These are phyloP conservation scores for Mortierella sp. DNA, from an alignment of 371 early-diverging fungal genomes.

Conservation along the genomic window DNA sequence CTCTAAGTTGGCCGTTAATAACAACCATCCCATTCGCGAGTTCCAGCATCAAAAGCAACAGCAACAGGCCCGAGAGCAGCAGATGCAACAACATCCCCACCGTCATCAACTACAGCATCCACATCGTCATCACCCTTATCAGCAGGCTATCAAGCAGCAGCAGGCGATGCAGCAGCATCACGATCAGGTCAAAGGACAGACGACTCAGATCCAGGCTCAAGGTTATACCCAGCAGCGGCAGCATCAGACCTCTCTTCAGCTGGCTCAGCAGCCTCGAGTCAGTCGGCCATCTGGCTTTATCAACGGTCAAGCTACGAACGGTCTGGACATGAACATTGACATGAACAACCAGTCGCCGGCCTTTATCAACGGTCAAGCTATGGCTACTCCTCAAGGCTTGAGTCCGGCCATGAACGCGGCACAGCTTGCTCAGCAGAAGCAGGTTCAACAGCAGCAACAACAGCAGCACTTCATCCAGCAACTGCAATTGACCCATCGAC, in stretches of 20 bases:
- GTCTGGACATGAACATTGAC: slow-evolving; percentile 31
- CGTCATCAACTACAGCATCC: too few species aligned
- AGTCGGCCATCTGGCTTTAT: slow-evolving; percentile 20
- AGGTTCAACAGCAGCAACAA: slow-evolving; percentile 29
- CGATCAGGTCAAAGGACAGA: too few species aligned
- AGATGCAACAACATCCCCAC: too few species aligned
- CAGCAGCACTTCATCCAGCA: too few species aligned
- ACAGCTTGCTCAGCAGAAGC: slow-evolving; percentile 36
- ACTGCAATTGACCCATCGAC: slow-evolving; percentile 37
- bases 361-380: slow-evolving; percentile 11
- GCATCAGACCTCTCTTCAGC: slow-evolving; percentile 44
- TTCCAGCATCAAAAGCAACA: slow-evolving; percentile 26
- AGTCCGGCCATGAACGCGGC: slow-evolving; percentile 23
- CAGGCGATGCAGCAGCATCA: too few species aligned
- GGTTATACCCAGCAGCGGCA: slow-evolving; percentile 18
- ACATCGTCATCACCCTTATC: too few species aligned
- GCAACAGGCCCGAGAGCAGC: too few species aligned
- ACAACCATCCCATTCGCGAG: too few species aligned
- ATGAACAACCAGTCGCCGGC: background rate
- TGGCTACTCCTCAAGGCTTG: too few species aligned
- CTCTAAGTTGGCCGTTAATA: too few species aligned
- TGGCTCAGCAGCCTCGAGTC: slow-evolving; percentile 33
- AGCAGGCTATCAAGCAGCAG: too few species aligned
- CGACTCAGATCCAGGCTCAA: slow-evolving; percentile 34
- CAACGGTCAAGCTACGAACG: slow-evolving; percentile 36